Percentiles rank a stretch among this genome's conserved stretches.
phyloP scores from a whole-genome alignment of 2,329 filamentous ascomycete genomes.

The Botryotinia narcissicola region DNA sequence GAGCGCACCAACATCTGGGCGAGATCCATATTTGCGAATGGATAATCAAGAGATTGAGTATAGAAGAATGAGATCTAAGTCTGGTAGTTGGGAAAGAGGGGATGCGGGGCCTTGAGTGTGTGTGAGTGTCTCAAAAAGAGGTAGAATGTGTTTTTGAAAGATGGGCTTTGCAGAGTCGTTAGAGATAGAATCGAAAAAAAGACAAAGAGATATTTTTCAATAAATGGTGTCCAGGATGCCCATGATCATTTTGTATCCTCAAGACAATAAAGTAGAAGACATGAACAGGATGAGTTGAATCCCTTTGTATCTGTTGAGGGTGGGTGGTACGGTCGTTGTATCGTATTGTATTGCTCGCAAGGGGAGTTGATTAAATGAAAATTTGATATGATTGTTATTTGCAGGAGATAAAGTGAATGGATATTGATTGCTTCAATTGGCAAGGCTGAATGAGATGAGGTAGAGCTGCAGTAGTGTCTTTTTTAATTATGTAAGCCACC shows the following conservation, averaged over 20 bases:
- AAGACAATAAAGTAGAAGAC: constrained; percentile 11
- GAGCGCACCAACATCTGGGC: constrained; percentile 80
- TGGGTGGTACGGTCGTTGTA: neutral
- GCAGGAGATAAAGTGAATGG: neutral
- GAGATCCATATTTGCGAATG: constrained; percentile 54
- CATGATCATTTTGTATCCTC: constrained; percentile 14
- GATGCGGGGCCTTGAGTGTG: neutral
- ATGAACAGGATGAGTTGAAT: neutral
- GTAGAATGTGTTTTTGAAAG: neutral
- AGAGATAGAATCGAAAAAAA: neutral
- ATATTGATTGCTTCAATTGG: neutral
- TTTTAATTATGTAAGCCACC: neutral
- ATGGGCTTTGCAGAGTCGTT: neutral
- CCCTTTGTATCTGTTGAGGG: neutral
- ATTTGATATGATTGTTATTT: neutral
- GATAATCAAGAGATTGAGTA: neutral
- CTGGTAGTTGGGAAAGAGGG: neutral
- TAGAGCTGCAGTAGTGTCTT: neutral
- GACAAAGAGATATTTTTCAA: constrained; percentile 21
- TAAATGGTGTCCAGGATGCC: constrained; percentile 17
- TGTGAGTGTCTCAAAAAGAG: neutral
- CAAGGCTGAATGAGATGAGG: constrained; percentile 1
- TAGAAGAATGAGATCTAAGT: neutral
- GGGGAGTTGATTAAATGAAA: neutral
- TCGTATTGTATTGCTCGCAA: neutral